Conservation (phyloP, 2,329 filamentous ascomycete genomes). For the Fusarium mangiferae region DNA sequence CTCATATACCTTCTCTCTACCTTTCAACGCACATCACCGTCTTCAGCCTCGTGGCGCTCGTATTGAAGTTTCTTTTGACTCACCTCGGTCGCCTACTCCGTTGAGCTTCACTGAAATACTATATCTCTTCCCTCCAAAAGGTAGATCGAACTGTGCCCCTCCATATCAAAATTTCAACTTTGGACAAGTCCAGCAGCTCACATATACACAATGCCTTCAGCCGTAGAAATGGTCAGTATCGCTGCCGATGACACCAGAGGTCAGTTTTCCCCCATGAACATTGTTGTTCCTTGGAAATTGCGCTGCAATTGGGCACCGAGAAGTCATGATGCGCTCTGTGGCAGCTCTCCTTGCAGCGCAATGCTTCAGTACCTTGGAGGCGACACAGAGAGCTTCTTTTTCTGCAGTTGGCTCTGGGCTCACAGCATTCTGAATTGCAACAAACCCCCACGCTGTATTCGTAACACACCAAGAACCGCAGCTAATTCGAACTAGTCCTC, state of each 20-base stretch:
- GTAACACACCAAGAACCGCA: neutral
- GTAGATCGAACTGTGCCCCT: slow-evolving; percentile 25
- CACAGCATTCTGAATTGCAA: neutral
- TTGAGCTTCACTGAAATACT: slow-evolving; percentile 27
- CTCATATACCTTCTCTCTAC: slow-evolving; percentile 7
- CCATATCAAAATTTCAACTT: slow-evolving; percentile 29
- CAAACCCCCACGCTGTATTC: neutral
- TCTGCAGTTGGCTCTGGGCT: neutral
- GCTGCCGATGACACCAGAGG: slow-evolving; percentile 59
- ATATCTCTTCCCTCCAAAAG: slow-evolving; percentile 22
- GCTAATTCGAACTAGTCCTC: slow-evolving; percentile 70
- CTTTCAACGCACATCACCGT: slow-evolving; percentile 6
- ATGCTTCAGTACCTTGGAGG: neutral
- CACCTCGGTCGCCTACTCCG: slow-evolving; percentile 19
- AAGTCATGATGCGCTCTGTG: slow-evolving; percentile 19
- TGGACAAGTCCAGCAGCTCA: slow-evolving; percentile 30
- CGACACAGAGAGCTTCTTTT: neutral
- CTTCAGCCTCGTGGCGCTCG: slow-evolving; percentile 28
- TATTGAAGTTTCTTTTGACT: slow-evolving; percentile 26
- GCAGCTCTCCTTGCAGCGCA: neutral
- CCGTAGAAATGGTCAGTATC: slow-evolving; percentile 52
- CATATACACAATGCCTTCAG: slow-evolving; percentile 48
- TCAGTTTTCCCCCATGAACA: slow-evolving; percentile 42
- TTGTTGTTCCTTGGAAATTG: neutral
- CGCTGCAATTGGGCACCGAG: neutral